phyloP scores from a whole-genome alignment of 345 rosid genomes.

The Psidium guajava region DNA sequence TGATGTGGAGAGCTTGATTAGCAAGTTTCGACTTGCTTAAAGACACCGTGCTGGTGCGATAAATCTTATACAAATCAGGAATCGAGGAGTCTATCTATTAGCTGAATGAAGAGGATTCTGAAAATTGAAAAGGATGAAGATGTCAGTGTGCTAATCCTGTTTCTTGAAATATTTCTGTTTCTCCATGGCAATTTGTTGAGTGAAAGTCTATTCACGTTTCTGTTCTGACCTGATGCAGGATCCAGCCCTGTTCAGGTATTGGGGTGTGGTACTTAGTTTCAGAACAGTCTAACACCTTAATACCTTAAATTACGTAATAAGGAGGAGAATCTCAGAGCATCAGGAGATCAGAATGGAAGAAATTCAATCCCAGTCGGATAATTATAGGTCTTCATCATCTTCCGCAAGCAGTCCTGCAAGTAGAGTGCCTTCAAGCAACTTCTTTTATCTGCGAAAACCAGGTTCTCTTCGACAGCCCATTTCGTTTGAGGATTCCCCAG shows the following conservation, averaged over 20 bases:
- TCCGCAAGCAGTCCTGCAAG: constrained; percentile 97
- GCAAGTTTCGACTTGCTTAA: neutral
- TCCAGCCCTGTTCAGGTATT: neutral
- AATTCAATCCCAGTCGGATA: constrained; percentile 91
- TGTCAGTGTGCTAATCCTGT: neutral
- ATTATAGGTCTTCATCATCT: constrained; percentile 93
- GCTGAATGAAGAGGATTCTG: neutral
- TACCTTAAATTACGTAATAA: neutral
- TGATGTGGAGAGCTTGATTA: neutral
- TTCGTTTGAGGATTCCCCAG: constrained; percentile 97
- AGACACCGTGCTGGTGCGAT: neutral
- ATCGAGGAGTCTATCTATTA: neutral
- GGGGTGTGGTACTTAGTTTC: neutral
- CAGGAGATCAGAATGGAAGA: constrained; percentile 50
- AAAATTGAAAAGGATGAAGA: neutral
- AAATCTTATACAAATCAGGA: neutral
- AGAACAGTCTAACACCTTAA: neutral
- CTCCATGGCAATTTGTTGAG: neutral
- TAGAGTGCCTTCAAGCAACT: constrained; percentile 90
- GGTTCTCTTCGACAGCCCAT: constrained; percentile 90
- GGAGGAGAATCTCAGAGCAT: neutral
- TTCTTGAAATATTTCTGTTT: neutral
- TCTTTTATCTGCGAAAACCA: constrained; percentile 89
- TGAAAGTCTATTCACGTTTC: neutral
- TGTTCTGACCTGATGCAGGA: neutral